Percentiles rank a stretch among this genome's conserved stretches.
Evolutionary conservation across 768 basidiomycete species (phyloP).

Genomic region (Arthromyces matolae): DNA sequence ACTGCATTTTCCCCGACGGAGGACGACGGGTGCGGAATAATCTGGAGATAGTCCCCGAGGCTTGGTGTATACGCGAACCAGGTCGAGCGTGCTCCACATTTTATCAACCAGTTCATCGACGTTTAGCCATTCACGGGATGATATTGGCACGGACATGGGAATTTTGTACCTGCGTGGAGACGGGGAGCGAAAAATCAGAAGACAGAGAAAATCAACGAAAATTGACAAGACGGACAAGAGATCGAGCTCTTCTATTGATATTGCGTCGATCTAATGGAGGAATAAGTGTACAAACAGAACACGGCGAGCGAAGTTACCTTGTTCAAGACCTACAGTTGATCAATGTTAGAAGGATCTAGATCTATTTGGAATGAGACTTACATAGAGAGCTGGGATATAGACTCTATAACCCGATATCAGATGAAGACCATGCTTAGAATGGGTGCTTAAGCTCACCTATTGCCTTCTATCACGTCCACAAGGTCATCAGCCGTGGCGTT

Average conservation of each 20-base stretch:
- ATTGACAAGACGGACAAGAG: conserved; percentile 54
- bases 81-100: conserved; percentile 92
- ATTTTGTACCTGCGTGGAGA: conserved; percentile 69
- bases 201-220: not conserved
- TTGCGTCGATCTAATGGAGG: conserved; percentile 83
- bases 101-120: conserved; percentile 88
- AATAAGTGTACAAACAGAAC: conserved; percentile 2
- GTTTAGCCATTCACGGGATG: conserved; percentile 93
- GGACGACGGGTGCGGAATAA: conserved; percentile 86
- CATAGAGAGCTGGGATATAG: conserved; percentile 90
- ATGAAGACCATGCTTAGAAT: not conserved
- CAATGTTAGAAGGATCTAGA: not conserved
- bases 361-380: conserved; percentile 34
- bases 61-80: conserved; percentile 96
- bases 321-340: conserved; percentile 59
- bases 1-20: conserved; percentile 58
- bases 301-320: too few species aligned
- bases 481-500: conserved; percentile 92
- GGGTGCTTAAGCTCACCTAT: conserved; percentile 50
- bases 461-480: conserved; percentile 96
- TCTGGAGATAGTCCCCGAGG: conserved; percentile 90
- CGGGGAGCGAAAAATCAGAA: conserved; percentile 4
- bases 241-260: conserved; percentile 97
- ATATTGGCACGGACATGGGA: conserved; percentile 91
- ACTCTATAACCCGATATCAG: conserved; percentile 46